phyloP scores from a whole-genome alignment of 352 stramenopile genomes.

The Thalassiosira hispida region DNA sequence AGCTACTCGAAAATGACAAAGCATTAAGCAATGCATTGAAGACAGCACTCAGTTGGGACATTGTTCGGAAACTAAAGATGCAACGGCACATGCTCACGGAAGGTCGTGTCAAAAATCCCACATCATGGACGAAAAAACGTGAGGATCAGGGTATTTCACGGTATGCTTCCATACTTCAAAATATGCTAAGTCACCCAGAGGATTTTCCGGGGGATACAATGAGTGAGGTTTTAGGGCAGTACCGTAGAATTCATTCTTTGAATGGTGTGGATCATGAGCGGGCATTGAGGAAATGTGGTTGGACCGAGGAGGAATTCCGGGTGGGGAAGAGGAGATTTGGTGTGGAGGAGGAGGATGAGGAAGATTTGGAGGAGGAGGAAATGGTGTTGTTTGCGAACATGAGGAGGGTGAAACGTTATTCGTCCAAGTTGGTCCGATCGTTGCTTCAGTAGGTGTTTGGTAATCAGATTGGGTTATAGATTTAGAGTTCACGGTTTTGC shows the following conservation, averaged over 20 bases:
- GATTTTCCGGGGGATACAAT: conserved; percentile 53
- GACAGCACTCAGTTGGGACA: conserved; percentile 56
- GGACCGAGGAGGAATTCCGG: conserved; percentile 73
- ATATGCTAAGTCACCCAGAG: conserved; percentile 59
- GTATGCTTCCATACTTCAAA: conserved; percentile 74
- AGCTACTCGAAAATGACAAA: conserved; percentile 67
- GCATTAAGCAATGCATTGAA: conserved; percentile 63
- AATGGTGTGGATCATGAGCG: conserved; percentile 65
- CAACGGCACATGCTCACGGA: conserved; percentile 64
- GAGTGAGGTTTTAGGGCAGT: conserved; percentile 69
- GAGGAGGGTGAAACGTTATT: conserved; percentile 18
- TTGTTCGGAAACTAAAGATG: conserved; percentile 80
- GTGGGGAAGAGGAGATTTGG: conserved; percentile 38
- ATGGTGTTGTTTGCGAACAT: neutral
- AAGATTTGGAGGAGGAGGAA: conserved; percentile 8
- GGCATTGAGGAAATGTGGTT: conserved; percentile 65
- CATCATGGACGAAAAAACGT: conserved; percentile 69
- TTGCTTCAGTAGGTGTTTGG: too few relatives aligned
- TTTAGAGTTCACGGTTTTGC: too few relatives aligned
- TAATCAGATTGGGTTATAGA: too few relatives aligned
- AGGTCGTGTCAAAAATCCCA: conserved; percentile 58
- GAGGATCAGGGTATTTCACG: conserved; percentile 72
- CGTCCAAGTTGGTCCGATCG: conserved; percentile 21
- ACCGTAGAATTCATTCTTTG: conserved; percentile 81
- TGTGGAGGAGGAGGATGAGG: conserved; percentile 5